phyloP scores from a whole-genome alignment of 768 basidiomycete species.

The Scleroderma bovista region DNA sequence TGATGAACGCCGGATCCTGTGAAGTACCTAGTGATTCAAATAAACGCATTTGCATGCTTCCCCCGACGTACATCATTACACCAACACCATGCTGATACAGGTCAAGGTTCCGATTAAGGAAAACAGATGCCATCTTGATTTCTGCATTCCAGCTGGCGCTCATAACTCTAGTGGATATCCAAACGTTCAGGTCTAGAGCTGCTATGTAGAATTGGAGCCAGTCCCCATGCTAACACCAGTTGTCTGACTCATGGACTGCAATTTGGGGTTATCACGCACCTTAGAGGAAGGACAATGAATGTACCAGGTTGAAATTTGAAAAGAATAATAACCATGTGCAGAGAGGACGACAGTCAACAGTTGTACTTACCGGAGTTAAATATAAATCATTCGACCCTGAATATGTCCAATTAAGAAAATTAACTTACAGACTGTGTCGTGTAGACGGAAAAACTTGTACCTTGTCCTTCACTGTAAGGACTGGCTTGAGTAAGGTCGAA shows the following conservation, averaged over 20 bases:
- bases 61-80: conserved; percentile 19
- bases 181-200: conserved; percentile 54
- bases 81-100: conserved; percentile 24
- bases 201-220: conserved; percentile 61
- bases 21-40: background rate
- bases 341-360: background rate
- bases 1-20: conserved; percentile 26
- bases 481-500: conserved; percentile 1
- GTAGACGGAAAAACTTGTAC: conserved; percentile 52
- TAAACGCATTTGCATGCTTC: conserved; percentile 17
- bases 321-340: no score
- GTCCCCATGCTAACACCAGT: conserved; percentile 41
- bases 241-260: background rate
- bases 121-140: conserved; percentile 38
- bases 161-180: conserved; percentile 43
- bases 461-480: conserved; percentile 43
- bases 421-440: conserved; percentile 44
- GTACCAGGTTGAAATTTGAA: conserved; percentile 51
- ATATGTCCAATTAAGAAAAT: no score
- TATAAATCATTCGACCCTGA: conserved; percentile 54
- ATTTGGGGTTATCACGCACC: conserved; percentile 18
- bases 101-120: conserved; percentile 30
- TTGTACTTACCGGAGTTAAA: conserved; percentile 44
- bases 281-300: conserved; percentile 46
- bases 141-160: conserved; percentile 30